Base-by-base conservation (phyloP, 257 asterid species). In the Nicotiana paniculata region DNA sequence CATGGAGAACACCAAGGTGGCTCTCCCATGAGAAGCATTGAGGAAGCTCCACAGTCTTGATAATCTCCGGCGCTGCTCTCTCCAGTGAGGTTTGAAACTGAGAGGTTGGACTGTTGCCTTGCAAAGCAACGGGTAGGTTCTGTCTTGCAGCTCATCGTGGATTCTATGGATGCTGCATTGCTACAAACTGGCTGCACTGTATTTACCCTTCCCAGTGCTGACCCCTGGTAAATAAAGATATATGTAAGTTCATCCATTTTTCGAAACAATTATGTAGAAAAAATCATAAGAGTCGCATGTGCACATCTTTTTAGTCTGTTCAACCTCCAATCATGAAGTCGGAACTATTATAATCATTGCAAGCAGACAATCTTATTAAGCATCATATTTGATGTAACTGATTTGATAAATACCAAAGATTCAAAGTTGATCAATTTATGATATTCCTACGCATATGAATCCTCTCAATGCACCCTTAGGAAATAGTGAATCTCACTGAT, bases 101-200 rank as follows among this genome's bases (percentile, higher is more conserved):
- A 91, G 83, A 95, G 85, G 83, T 83, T 88, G 4, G 91, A 88
- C 79, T 90, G 89, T 77, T 85, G 94, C 89, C 89, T 85, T 2
- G 91, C 63, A 55, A 89, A 93, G 80, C 90, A 87, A 30, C 88
- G 46, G 89, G 85, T 90, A 53, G 98, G 95, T 65, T 96, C 98
- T 1, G 98, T 94, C 86, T 92, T 94, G 74, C 97, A 91, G 86
- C 98, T 96, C 81, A 87, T 84, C 62, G 86, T 77, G 65, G 99
- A 92, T 82, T 94, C 98, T 15, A 88, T 91, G 55, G 98, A 93
- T 76, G 93, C 98, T 64, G 90, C 97, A 83, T 88, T 92, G 92
- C 97, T 94, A 88, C 93, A 89, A 77, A 94, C 90, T 74, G 95
- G 93, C 84, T 89, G 97, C 86, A 86, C 81, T 32, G 80, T 82